Percentiles rank a stretch among this genome's conserved stretches.
phyloP scores from a whole-genome alignment of 306 rosid genomes.

The Neltuma alba region DNA sequence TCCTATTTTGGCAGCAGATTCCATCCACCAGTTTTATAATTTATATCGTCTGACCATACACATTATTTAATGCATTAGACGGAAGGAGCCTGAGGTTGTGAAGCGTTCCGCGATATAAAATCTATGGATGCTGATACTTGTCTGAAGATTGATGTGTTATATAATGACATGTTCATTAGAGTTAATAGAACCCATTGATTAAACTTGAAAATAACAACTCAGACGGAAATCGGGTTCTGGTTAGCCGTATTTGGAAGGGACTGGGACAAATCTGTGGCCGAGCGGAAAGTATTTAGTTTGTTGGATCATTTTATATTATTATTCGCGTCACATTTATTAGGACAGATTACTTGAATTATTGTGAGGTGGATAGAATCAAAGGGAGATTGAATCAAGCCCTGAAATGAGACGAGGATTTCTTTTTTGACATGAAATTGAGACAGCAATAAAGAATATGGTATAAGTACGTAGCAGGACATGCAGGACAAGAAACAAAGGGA shows the following conservation, averaged over 20 bases:
- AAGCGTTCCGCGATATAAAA: no score
- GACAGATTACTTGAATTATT: not conserved
- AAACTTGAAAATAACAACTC: not conserved
- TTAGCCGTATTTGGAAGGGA: not conserved
- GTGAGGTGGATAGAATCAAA: not conserved
- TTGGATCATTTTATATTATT: not conserved
- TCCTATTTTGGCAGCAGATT: not conserved
- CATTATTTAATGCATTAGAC: not conserved
- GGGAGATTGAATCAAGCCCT: not conserved
- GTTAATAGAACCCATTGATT: not conserved
- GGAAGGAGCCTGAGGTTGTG: not conserved
- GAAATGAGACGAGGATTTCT: not conserved
- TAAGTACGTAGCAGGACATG: not conserved
- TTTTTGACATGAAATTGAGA: not conserved
- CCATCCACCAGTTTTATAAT: not conserved
- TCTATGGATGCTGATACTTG: no score
- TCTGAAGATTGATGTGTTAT: no score
- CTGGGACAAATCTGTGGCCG: not conserved
- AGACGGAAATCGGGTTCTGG: not conserved
- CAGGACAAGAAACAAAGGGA: slow-evolving; percentile 13
- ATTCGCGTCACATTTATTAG: not conserved
- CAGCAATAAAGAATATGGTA: slow-evolving; percentile 1
- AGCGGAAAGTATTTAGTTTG: not conserved
- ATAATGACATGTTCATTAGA: not conserved
- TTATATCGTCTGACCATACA: not conserved